Conservation (phyloP, 2,329 filamentous ascomycete genomes). For the Cladophialophora exuberans region DNA sequence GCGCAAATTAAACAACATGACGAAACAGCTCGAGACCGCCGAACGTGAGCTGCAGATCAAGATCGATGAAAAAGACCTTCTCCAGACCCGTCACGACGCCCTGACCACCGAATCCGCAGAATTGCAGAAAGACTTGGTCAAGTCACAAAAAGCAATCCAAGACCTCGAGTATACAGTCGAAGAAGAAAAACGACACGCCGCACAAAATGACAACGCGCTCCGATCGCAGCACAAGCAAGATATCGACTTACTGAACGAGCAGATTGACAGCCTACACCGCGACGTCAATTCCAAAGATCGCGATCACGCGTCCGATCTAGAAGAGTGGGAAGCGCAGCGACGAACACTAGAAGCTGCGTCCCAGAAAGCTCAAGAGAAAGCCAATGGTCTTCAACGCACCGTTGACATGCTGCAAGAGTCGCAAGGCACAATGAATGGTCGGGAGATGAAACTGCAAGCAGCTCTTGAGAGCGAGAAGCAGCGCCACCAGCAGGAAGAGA, state of each 20-base stretch:
- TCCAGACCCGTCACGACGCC: slow-evolving; percentile 70
- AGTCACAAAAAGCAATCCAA: slow-evolving; percentile 46
- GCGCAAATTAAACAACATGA: slow-evolving; percentile 45
- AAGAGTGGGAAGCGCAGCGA: slow-evolving; percentile 72
- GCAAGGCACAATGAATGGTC: slow-evolving; percentile 68
- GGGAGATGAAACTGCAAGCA: slow-evolving; percentile 69
- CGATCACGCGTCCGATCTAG: slow-evolving; percentile 70
- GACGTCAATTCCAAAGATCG: slow-evolving; percentile 71
- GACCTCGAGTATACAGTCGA: slow-evolving; percentile 55
- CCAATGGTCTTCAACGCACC: slow-evolving; percentile 68
- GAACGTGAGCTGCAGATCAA: slow-evolving; percentile 63
- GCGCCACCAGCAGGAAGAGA: slow-evolving; percentile 73
- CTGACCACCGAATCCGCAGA: slow-evolving; percentile 67
- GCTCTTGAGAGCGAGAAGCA: slow-evolving; percentile 71
- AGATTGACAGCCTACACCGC: slow-evolving; percentile 64
- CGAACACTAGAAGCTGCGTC: slow-evolving; percentile 68
- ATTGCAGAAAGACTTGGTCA: slow-evolving; percentile 67
- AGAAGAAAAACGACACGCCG: slow-evolving; percentile 60
- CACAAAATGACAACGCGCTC: slow-evolving; percentile 65
- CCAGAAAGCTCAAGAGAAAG: slow-evolving; percentile 68
- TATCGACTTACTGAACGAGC: slow-evolving; percentile 57
- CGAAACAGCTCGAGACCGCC: slow-evolving; percentile 54
- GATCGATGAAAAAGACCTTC: slow-evolving; percentile 66
- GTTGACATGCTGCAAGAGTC: slow-evolving; percentile 71
- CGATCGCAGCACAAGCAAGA: slow-evolving; percentile 58